These are phyloP conservation scores for Cocos nucifera DNA, from an alignment of 176 grass and related monocot genomes.

Conservation along the genomic window DNA sequence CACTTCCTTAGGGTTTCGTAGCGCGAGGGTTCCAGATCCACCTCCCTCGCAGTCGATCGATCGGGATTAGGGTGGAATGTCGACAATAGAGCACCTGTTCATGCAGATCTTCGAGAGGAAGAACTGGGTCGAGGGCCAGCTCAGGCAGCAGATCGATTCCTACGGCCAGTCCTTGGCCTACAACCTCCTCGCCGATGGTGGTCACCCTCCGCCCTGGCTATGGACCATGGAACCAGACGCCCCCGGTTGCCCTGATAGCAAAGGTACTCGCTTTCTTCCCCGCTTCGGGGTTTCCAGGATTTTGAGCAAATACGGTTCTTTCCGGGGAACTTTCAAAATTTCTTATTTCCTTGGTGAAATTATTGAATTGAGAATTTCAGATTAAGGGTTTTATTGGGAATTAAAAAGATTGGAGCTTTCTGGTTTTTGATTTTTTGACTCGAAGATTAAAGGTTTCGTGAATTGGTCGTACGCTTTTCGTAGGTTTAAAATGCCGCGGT, in stretches of 20 bases:
- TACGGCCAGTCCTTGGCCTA: slow-evolving; percentile 50
- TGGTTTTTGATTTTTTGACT: too few species aligned
- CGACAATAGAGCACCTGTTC: slow-evolving; percentile 71
- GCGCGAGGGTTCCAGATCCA: slow-evolving; percentile 13
- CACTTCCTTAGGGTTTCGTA: background rate
- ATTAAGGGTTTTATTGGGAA: too few species aligned
- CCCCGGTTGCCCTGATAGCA: slow-evolving; percentile 6
- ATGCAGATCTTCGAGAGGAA: slow-evolving; percentile 69
- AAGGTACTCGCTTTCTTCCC: slow-evolving; percentile 7
- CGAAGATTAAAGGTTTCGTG: too few species aligned
- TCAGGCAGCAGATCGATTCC: slow-evolving; percentile 53
- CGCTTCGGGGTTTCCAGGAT: background rate
- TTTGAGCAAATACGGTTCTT: too few species aligned
- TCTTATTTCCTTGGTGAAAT: too few species aligned
- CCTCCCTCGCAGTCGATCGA: slow-evolving; percentile 11
- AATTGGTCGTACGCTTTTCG: too few species aligned
- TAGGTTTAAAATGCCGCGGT: too few species aligned
- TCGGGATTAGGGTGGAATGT: slow-evolving; percentile 6
- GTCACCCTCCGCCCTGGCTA: slow-evolving; percentile 53
- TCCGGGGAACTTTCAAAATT: too few species aligned
- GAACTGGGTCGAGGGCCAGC: slow-evolving; percentile 38
- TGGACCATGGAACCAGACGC: slow-evolving; percentile 12
- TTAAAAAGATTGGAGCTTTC: too few species aligned
- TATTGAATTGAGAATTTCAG: too few species aligned
- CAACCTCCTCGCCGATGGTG: slow-evolving; percentile 42